Base-by-base conservation (phyloP, 2,329 filamentous ascomycete species). In the Penicillium sp. region DNA sequence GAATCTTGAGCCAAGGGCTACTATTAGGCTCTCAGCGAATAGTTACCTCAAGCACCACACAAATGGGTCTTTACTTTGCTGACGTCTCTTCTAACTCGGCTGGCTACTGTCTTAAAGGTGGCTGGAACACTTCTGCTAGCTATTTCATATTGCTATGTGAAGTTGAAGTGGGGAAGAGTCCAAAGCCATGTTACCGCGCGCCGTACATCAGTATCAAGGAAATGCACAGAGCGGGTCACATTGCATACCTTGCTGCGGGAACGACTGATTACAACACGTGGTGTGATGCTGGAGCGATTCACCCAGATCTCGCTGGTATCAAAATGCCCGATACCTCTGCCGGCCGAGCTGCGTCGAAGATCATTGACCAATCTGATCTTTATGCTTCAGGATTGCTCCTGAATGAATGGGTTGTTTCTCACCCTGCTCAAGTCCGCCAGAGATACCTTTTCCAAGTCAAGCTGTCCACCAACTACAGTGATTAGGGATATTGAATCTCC, bases 341-440 rank as follows among this genome's bases (percentile, higher is more conserved):
- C 8, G 37, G 44, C 23, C 1, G 9, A 24, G n/a, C 21, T 10
- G 4, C 7, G 5, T 18, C 40, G 8, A 43, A 23, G 19, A 24
- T n/a, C n/a, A n/a, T n/a, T n/a, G n/a, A n/a, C n/a, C n/a, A n/a
- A n/a, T n/a, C n/a, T n/a, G n/a, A n/a, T n/a, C n/a, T n/a, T n/a
- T n/a, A n/a, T n/a, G n/a, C n/a, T n/a, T n/a, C n/a, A n/a, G n/a
- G n/a, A n/a, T n/a, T n/a, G n/a, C n/a, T 3, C 31, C 43, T 73
- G 57, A 70, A 71, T 45, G 75, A 77, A 61, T 77, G 76, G 53
- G 71, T 77, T 42, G 73, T 69, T 33, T 72, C 74, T 49, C 66
- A 75, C 52, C 68, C 75, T 26, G 67, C 70, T 31, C 75, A 77
- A 63, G 64, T 77, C 49, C 68, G 66, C 43, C 63, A 73, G 40